A percentile compares a stretch with the other conserved stretches of the same genome.
Evolutionary conservation across 345 rosid genomes (phyloP).

Genomic region (Bruguiera parviflora): DNA sequence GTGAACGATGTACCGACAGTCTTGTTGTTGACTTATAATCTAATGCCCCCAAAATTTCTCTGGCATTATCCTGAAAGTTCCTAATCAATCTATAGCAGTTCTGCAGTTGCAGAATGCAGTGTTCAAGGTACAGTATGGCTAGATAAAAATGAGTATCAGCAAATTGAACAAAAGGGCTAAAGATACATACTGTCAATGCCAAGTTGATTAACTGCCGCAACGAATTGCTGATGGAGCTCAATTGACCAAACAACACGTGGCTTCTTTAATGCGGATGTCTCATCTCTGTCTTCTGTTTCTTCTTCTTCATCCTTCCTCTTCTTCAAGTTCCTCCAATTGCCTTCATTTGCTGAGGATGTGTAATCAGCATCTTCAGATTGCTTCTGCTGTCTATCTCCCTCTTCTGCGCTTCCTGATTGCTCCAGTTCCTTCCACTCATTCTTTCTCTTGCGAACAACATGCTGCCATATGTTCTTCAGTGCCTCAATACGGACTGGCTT

Average conservation of each 20-base stretch:
- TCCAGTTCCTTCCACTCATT: constrained; percentile 27
- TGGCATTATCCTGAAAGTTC: neutral
- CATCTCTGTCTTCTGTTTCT: constrained; percentile 65
- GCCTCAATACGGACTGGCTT: constrained; percentile 37
- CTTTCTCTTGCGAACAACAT: constrained; percentile 26
- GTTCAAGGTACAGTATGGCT: neutral
- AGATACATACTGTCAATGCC: constrained; percentile 33
- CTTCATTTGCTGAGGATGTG: constrained; percentile 32
- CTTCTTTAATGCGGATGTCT: constrained; percentile 51
- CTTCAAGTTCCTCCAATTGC: constrained; percentile 29
- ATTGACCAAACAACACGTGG: constrained; percentile 39
- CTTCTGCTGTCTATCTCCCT: constrained; percentile 27
- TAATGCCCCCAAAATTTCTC: neutral
- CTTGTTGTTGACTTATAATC: neutral
- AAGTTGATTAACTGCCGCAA: constrained; percentile 32
- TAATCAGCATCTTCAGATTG: constrained; percentile 29
- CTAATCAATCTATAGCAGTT: neutral
- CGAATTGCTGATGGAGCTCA: constrained; percentile 34
- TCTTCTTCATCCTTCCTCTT: constrained; percentile 45
- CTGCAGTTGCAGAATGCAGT: neutral
- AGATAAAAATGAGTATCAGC: neutral
- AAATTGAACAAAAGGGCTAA: neutral
- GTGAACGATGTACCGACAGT: neutral
- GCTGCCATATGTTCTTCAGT: constrained; percentile 35
- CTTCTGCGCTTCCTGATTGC: constrained; percentile 34